Percentiles rank a stretch among this genome's conserved stretches.
These are phyloP conservation scores for Cladobotryum mycophilum DNA, from an alignment of 2,329 filamentous ascomycete genomes.

Conservation along the genomic window DNA sequence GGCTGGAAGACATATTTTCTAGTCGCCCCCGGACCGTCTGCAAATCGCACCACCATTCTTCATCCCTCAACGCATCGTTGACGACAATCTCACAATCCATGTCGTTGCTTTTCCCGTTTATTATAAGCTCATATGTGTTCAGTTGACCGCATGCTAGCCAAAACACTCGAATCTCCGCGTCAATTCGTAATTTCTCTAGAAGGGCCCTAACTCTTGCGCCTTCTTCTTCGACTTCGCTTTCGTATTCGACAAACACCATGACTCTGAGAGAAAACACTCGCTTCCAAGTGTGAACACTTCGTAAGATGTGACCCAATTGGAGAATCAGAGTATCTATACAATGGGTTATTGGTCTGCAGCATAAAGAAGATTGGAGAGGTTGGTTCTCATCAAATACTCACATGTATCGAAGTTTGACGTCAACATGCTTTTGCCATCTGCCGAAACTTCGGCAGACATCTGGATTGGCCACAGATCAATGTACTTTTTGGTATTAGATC, in stretches of 20 bases:
- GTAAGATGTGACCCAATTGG: constrained; percentile 77
- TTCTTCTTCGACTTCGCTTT: constrained; percentile 76
- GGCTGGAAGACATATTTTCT: constrained; percentile 33
- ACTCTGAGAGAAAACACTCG: constrained; percentile 67
- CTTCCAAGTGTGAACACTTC: constrained; percentile 76
- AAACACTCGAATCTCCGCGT: constrained; percentile 72
- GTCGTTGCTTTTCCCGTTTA: constrained; percentile 59
- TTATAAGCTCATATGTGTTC: constrained; percentile 68
- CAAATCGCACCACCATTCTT: constrained; percentile 80
- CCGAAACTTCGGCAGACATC: constrained; percentile 77
- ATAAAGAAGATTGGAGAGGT: too few relatives aligned
- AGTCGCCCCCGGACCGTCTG: constrained; percentile 45
- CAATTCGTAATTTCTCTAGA: constrained; percentile 73
- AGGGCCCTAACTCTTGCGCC: constrained; percentile 63
- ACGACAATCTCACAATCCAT: constrained; percentile 55
- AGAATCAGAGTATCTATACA: constrained; percentile 63
- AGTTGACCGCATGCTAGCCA: constrained; percentile 71
- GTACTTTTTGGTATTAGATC: constrained; percentile 61
- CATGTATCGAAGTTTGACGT: constrained; percentile 92
- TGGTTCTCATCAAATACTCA: constrained; percentile 30
- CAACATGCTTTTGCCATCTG: constrained; percentile 60
- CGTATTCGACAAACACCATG: constrained; percentile 84
- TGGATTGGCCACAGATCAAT: constrained; percentile 91
- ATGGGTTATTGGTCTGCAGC: neutral
- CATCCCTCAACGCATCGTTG: constrained; percentile 58